A percentile compares a stretch with the other conserved stretches of the same genome.
phyloP scores from a whole-genome alignment of 441 rosid species.

The Populus hybrid region DNA sequence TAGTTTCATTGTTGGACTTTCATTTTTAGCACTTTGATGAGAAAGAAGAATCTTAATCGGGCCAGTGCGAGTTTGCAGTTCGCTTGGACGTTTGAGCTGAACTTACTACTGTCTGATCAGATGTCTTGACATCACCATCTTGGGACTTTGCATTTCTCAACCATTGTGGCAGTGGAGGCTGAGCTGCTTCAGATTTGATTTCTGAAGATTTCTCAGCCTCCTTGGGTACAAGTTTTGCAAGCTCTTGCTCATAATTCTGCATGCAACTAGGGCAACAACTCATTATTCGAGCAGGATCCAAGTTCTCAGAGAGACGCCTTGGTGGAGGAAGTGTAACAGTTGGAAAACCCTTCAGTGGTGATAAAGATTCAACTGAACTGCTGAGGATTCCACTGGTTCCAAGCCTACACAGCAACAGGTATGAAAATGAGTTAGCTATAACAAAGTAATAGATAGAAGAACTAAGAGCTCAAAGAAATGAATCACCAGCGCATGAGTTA shows the following conservation, averaged over 20 bases:
- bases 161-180: constrained; percentile 69
- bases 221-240: constrained; percentile 39
- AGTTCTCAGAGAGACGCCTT: constrained; percentile 43
- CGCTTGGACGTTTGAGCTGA: neutral
- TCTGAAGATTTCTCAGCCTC: constrained; percentile 46
- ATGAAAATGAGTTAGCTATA: neutral
- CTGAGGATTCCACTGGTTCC: constrained; percentile 51
- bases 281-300: constrained; percentile 42
- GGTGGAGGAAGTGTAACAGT: constrained; percentile 34
- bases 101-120: constrained; percentile 42
- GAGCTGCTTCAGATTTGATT: constrained; percentile 40
- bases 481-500: neutral
- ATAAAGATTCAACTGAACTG: constrained; percentile 49
- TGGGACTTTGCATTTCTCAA: constrained; percentile 60
- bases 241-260: constrained; percentile 66
- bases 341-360: constrained; percentile 52
- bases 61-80: neutral
- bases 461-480: neutral
- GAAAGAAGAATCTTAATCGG: neutral
- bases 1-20: neutral
- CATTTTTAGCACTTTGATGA: neutral
- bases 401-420: constrained; percentile 42
- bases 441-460: neutral
- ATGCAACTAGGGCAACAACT: constrained; percentile 68
- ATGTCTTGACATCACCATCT: constrained; percentile 30